Base-by-base conservation (phyloP, 306 rosid species). In the Quercus variabilis region DNA sequence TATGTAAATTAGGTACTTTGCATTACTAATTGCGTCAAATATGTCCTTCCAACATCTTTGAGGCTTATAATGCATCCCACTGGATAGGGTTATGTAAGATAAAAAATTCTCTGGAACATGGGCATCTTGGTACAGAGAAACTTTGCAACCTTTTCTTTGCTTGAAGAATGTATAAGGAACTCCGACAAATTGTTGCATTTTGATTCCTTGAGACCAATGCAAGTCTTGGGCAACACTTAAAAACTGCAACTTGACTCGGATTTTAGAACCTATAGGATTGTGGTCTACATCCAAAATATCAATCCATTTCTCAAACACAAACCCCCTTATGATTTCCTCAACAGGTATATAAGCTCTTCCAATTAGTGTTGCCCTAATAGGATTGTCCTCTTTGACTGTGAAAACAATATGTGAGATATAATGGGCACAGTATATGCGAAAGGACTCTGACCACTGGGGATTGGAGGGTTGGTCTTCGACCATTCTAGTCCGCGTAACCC, bases 101-200 rank as follows among this genome's bases (percentile, higher is more conserved):
- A 23, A 20, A 5, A 64, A 84, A 57, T 76, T 77, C 33, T 58
- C 31, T 4, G 71, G 76, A 10, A 83, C 85, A 74, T 95, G 97
- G 6, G 96, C 97, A 79, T 92, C 99, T 79, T 92, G 97, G 85
- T 95, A 95, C 1, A 92, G 83, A 15, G 97, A 86, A 38, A 93
- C 90, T 43, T 5, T 79, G 64, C 97, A 92, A 73, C 92, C 90
- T 52, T 80, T 70, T 83, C 94, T 90, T 72, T 89, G 96, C 20
- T 63, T 81, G 56, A 95, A 93, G 83, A 92, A 95, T 19, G 95
- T 75, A 26, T 78, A 51, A 55, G 89, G 94, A 72, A 91, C 96
- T 6, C 97, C 97, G 0, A 18, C 17, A 78, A 80, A 92, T n/a
- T 60, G 12, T 1, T 88, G 81, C 71, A 3, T 75, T 52, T 1